Conservation (phyloP, 306 rosid genomes). For the Hylodesmum podocarpum region DNA sequence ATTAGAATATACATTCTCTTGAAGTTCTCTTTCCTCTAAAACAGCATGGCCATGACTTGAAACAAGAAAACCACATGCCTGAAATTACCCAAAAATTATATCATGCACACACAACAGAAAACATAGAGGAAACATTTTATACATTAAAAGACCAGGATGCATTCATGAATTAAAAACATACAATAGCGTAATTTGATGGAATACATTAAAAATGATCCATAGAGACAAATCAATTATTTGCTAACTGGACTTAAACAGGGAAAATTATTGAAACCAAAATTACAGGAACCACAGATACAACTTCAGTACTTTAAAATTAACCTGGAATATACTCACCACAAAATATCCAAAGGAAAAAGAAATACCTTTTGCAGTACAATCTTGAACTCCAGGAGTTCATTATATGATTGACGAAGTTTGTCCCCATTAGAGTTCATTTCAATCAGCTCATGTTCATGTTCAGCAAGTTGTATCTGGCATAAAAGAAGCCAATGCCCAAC, state of each 20-base stretch:
- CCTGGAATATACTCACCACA: conserved; percentile 23
- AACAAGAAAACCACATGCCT: conserved; percentile 87
- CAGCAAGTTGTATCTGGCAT: conserved; percentile 84
- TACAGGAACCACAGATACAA: not conserved
- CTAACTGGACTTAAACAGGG: conserved; percentile 14
- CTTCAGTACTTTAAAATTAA: conserved; percentile 5
- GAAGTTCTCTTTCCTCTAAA: conserved; percentile 74
- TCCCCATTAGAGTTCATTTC: conserved; percentile 94
- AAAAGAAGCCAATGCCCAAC: conserved; percentile 19
- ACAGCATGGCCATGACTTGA: conserved; percentile 63
- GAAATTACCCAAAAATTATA: conserved; percentile 35
- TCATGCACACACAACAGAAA: conserved; percentile 17
- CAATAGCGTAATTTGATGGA: conserved; percentile 1
- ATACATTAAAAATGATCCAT: not conserved
- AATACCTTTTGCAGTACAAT: conserved; percentile 91
- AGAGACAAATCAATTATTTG: conserved; percentile 3
- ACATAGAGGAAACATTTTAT: conserved; percentile 2
- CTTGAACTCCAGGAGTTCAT: conserved; percentile 96
- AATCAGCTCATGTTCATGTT: conserved; percentile 91
- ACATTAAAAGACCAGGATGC: conserved; percentile 5
- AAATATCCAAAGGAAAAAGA: conserved; percentile 9
- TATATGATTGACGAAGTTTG: conserved; percentile 83
- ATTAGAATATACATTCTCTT: conserved; percentile 71
- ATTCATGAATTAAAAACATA: not conserved
- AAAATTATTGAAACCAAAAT: conserved; percentile 11